Evolutionary conservation across 495 filamentous ascomycete genomes (phyloP).

Genomic region (Penicillium cosmopolitanum): DNA sequence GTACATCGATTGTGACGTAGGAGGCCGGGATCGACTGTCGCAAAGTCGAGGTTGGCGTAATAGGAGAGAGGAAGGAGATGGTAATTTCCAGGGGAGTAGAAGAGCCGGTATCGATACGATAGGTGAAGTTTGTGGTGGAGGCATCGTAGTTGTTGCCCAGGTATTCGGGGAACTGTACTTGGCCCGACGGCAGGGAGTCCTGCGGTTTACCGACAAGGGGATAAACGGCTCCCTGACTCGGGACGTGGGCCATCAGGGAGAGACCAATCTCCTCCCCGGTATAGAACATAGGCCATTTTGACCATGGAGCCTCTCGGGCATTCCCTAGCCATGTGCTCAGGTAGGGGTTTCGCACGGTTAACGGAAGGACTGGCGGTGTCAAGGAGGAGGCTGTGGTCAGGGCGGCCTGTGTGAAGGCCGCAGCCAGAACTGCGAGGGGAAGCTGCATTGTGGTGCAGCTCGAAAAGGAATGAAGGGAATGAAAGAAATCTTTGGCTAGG

Average conservation of each 20-base stretch:
- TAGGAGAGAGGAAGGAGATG: slow-evolving; percentile 88
- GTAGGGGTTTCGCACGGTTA: slow-evolving; percentile 91
- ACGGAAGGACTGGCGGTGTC: slow-evolving; percentile 81
- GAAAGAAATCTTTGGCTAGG: slow-evolving; percentile 7
- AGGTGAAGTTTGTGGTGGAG: slow-evolving; percentile 90
- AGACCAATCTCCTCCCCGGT: slow-evolving; percentile 86
- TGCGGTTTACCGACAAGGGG: slow-evolving; percentile 87
- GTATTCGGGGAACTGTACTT: slow-evolving; percentile 72
- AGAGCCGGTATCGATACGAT: slow-evolving; percentile 58
- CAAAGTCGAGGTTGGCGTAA: slow-evolving; percentile 89
- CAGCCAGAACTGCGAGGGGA: slow-evolving; percentile 38
- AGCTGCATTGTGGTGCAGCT: slow-evolving; percentile 36
- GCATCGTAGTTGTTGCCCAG: slow-evolving; percentile 84
- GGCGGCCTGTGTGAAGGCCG: slow-evolving; percentile 39
- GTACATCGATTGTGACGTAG: slow-evolving; percentile 77
- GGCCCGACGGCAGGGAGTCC: slow-evolving; percentile 67
- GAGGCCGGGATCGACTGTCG: slow-evolving; percentile 89
- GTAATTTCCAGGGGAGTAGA: slow-evolving; percentile 59
- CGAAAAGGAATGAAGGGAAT: slow-evolving; percentile 5
- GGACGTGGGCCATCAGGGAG: slow-evolving; percentile 75
- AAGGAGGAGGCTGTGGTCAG: slow-evolving; percentile 48
- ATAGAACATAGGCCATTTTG: slow-evolving; percentile 94
- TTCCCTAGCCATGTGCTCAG: slow-evolving; percentile 83
- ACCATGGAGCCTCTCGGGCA: slow-evolving; percentile 84
- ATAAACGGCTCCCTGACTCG: slow-evolving; percentile 72